Evolutionary conservation across 345 rosid genomes (phyloP).

Genomic region (Sonneratia caseolaris): DNA sequence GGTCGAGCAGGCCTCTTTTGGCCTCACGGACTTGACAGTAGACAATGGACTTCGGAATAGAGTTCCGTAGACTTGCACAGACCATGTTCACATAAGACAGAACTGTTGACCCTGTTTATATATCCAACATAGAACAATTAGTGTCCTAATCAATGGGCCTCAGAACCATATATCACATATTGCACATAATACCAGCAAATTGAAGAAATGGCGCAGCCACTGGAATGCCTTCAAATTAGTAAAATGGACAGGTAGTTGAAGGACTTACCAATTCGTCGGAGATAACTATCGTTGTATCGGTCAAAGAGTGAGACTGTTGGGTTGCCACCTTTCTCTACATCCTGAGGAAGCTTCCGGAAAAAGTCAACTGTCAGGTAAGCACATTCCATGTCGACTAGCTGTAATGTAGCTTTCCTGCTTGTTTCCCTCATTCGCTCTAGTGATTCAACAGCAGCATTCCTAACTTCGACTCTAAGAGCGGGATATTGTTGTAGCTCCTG

Average conservation of each 20-base stretch:
- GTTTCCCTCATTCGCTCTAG: slow-evolving; percentile 84
- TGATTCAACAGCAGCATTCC: slow-evolving; percentile 84
- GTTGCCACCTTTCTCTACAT: slow-evolving; percentile 95
- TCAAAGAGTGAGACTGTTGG: slow-evolving; percentile 93
- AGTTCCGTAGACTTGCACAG: slow-evolving; percentile 72
- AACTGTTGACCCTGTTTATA: slow-evolving; percentile 68
- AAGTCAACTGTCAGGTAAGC: slow-evolving; percentile 92
- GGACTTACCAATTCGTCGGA: slow-evolving; percentile 78
- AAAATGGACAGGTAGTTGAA: neutral
- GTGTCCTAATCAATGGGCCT: neutral
- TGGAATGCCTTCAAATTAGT: neutral
- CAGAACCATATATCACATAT: neutral
- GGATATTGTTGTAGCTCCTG: slow-evolving; percentile 99
- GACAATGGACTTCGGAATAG: slow-evolving; percentile 90
- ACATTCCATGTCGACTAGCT: slow-evolving; percentile 92
- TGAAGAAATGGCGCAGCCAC: neutral
- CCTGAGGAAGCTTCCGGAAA: slow-evolving; percentile 98
- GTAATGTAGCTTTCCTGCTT: slow-evolving; percentile 86
- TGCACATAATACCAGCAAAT: neutral
- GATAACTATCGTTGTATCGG: slow-evolving; percentile 83
- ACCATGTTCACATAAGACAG: slow-evolving; percentile 92
- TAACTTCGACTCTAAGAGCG: slow-evolving; percentile 81
- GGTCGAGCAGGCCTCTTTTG: slow-evolving; percentile 81
- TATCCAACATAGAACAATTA: neutral
- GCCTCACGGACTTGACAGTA: slow-evolving; percentile 99